Evolutionary conservation across 306 rosid species (phyloP).

Genomic region (Rosa rugosa): DNA sequence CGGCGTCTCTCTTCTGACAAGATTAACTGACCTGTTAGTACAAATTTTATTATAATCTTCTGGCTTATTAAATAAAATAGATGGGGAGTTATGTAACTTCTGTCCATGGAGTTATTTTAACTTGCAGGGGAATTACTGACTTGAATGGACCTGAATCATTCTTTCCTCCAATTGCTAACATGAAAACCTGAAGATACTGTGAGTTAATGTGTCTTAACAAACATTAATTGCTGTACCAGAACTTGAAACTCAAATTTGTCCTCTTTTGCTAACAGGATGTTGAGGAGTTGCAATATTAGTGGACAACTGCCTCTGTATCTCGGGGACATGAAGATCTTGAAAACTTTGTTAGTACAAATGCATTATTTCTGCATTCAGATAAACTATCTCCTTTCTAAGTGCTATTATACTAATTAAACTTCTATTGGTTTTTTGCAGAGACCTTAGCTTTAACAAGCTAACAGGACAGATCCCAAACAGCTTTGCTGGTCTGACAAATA

Average conservation of each 20-base stretch:
- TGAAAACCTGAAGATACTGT: slow-evolving; percentile 42
- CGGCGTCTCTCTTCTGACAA: slow-evolving; percentile 35
- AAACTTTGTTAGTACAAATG: slow-evolving; percentile 42
- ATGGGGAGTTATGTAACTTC: background rate
- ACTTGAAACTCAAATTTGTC: slow-evolving; percentile 5
- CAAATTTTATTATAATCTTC: no score
- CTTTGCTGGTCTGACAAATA: slow-evolving; percentile 19
- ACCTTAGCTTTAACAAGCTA: slow-evolving; percentile 73
- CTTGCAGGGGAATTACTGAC: slow-evolving; percentile 74
- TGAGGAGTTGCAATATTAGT: slow-evolving; percentile 64
- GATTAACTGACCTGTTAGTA: slow-evolving; percentile 56
- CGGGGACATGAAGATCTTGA: slow-evolving; percentile 17
- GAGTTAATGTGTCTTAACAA: slow-evolving; percentile 34
- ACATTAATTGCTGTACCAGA: background rate
- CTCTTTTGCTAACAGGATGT: slow-evolving; percentile 38
- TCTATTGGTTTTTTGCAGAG: slow-evolving; percentile 43
- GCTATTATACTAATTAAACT: background rate
- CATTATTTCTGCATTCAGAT: background rate
- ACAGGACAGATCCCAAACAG: slow-evolving; percentile 49
- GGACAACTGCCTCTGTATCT: slow-evolving; percentile 46
- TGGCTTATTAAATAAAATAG: background rate
- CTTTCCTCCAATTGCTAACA: slow-evolving; percentile 45
- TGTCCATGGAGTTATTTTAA: slow-evolving; percentile 14
- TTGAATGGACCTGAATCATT: slow-evolving; percentile 49
- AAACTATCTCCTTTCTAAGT: background rate